Percentiles rank a stretch among this genome's conserved stretches.
phyloP scores from a whole-genome alignment of 768 basidiomycete species.

The Phylloporus sp. region DNA sequence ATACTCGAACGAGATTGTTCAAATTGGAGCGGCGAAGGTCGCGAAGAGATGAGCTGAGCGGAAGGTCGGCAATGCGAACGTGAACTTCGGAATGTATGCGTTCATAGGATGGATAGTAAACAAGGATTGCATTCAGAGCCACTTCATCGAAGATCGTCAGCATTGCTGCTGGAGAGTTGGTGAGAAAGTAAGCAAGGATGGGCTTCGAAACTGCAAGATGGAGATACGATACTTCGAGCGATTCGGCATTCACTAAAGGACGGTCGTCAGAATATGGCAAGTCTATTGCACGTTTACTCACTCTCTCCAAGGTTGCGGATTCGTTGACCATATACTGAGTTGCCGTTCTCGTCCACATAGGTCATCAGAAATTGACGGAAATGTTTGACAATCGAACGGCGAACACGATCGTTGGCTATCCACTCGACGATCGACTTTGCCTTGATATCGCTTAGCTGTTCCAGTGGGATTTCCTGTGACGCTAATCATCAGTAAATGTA shows the following conservation, averaged over 20 bases:
- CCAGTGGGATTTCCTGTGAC: slow-evolving; percentile 82
- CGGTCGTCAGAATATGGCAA: slow-evolving; percentile 9
- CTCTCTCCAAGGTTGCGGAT: slow-evolving; percentile 95
- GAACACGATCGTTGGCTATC: slow-evolving; percentile 91
- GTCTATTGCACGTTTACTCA: slow-evolving; percentile 35
- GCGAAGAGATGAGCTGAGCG: slow-evolving; percentile 82
- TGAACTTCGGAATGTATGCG: slow-evolving; percentile 98
- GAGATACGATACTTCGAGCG: slow-evolving; percentile 95
- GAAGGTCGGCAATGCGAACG: slow-evolving; percentile 92
- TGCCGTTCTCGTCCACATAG: slow-evolving; percentile 86
- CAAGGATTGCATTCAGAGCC: slow-evolving; percentile 87
- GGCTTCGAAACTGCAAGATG: slow-evolving; percentile 90
- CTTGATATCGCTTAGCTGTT: slow-evolving; percentile 96
- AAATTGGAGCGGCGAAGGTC: slow-evolving; percentile 90
- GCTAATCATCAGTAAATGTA: slow-evolving; percentile 13
- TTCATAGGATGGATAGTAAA: slow-evolving; percentile 94
- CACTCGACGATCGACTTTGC: slow-evolving; percentile 96
- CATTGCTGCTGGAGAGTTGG: slow-evolving; percentile 91
- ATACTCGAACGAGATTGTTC: slow-evolving; percentile 92
- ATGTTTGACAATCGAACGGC: slow-evolving; percentile 83
- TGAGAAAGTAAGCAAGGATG: slow-evolving; percentile 95
- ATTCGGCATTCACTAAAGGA: slow-evolving; percentile 84
- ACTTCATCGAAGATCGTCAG: slow-evolving; percentile 93
- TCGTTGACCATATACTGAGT: slow-evolving; percentile 90
- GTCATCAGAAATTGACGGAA: slow-evolving; percentile 96